Evolutionary conservation across 352 stramenopile genomes (phyloP), one percentile per base, ranked within the genome.

Genomic region (Phytophthora kernoviae): DNA sequence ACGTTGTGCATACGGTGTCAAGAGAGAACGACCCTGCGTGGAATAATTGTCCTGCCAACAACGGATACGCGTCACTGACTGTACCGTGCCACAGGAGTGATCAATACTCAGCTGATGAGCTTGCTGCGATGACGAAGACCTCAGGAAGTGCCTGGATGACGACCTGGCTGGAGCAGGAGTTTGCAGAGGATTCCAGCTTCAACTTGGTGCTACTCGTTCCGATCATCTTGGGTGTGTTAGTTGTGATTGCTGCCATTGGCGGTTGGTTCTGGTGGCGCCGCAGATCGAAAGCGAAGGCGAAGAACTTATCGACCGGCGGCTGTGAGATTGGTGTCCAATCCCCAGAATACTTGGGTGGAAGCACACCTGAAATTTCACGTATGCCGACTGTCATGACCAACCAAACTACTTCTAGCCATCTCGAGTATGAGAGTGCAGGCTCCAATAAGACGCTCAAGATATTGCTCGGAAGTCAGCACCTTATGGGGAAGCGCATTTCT

Each of bases 381-480:
- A 9, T n/a, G 36, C 34, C 22, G 42, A 51, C 46, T 43, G 20
- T 32, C 34, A 12, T 21, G 2, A 26, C 60, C 10, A 54, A 34
- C 11, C 18, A 39, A 54, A 22, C 36, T 17, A 64, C 53, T 7
- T 11, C n/a, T 27, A 53, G 32, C 18, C 40, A 48, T 20, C 47
- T 43, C 3, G 50, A n/a, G 11, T 53, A 55, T 9, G 47, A 65
- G 5, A 71, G 51, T 27, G 24, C 55, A 4, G 47, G 49, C 2
- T 60, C 54, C 9, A 72, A 61, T 53, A 54, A 42, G 10, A 60
- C 60, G 0, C 57, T 78, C 4, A 51, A 60, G 41, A 63, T 56
- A 26, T 22, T 75, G 11, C 37, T 65, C 5, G 39, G 30, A 42
- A 61, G 58, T 27, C 18, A 45, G 2, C 30, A 68, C 10, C 46